Conservation (phyloP, 495 filamentous ascomycete species). For the Aspergillus panamensis region DNA sequence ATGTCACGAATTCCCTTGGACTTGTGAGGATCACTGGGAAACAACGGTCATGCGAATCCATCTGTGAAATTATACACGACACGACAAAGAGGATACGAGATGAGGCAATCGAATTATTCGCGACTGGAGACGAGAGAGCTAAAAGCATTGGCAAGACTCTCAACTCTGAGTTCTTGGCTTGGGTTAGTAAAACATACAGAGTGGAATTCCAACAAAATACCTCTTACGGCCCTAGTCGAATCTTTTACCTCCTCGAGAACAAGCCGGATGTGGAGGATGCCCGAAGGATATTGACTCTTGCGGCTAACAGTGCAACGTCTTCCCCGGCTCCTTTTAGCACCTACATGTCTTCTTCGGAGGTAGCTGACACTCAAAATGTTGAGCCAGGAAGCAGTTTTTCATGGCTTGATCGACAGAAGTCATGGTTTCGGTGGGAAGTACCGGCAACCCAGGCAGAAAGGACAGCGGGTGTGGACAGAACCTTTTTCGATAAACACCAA, state of each 20-base stretch:
- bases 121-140: slow-evolving; percentile 5
- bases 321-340: slow-evolving; percentile 34
- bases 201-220: slow-evolving; percentile 26
- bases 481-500: slow-evolving; percentile 35
- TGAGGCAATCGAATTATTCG: slow-evolving; percentile 26
- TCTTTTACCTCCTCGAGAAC: slow-evolving; percentile 37
- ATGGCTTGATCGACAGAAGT: slow-evolving; percentile 34
- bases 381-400: slow-evolving; percentile 21
- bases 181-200: slow-evolving; percentile 31
- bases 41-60: slow-evolving; percentile 34
- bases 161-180: slow-evolving; percentile 32
- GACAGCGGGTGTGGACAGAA: slow-evolving; percentile 14
- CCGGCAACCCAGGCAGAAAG: slow-evolving; percentile 21
- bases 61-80: slow-evolving; percentile 41
- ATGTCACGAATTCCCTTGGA: slow-evolving; percentile 32
- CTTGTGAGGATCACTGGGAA: slow-evolving; percentile 43
- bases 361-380: slow-evolving; percentile 22
- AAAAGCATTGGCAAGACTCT: slow-evolving; percentile 17
- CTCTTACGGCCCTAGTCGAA: slow-evolving; percentile 20
- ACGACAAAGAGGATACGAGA: slow-evolving; percentile 34
- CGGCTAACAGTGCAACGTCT: slow-evolving; percentile 20
- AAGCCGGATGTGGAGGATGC: slow-evolving; percentile 33
- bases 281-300: slow-evolving; percentile 36
- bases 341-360: slow-evolving; percentile 32
- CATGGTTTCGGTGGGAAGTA: slow-evolving; percentile 44